phyloP scores from a whole-genome alignment of 2,329 filamentous ascomycete species.

The Fusarium sp. region DNA sequence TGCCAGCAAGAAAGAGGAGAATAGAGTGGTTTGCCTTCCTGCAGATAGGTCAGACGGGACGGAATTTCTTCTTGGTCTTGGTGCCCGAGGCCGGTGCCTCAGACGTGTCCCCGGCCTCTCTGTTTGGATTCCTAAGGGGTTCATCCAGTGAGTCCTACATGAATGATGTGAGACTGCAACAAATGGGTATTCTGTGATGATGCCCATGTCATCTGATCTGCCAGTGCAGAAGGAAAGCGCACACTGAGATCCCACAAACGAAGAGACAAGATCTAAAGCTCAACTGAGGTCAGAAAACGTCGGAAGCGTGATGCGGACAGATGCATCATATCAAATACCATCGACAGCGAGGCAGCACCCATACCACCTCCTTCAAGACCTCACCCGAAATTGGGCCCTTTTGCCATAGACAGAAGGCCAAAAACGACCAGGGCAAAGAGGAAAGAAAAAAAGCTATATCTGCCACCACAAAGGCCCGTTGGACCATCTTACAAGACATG shows the following conservation, averaged over 20 bases:
- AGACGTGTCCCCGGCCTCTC: neutral
- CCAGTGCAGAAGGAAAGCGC: neutral
- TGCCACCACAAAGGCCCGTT: no score
- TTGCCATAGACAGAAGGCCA: neutral
- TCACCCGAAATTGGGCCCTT: neutral
- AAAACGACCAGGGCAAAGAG: neutral
- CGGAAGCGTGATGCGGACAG: no score
- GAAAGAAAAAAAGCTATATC: neutral
- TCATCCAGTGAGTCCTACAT: neutral
- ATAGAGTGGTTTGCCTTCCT: no score
- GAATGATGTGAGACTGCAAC: neutral
- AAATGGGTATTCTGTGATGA: accelerated
- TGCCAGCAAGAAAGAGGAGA: no score
- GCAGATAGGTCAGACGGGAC: no score
- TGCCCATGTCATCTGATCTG: neutral
- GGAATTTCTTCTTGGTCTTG: no score
- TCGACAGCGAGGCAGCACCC: neutral
- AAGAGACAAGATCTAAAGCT: no score
- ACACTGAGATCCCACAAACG: neutral
- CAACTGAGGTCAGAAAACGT: no score
- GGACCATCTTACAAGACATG: neutral
- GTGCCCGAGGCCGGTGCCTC: neutral
- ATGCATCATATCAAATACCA: accelerated
- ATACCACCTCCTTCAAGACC: no score
- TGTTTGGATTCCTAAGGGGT: neutral